Conservation (phyloP, 345 rosid species). For the Eucalyptus cloeziana region DNA sequence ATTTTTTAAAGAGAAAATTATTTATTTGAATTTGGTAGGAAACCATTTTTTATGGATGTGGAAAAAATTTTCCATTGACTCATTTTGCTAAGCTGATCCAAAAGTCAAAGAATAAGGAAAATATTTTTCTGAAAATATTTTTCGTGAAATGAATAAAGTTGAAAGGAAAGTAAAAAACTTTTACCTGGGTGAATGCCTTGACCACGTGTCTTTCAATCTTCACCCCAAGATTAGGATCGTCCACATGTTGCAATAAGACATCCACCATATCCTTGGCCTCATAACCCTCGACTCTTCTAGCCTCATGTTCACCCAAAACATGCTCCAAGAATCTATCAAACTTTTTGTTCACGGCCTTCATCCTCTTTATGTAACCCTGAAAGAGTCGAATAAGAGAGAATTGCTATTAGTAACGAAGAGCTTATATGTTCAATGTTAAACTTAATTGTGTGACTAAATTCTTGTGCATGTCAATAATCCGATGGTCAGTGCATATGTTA, state of each 20-base stretch:
- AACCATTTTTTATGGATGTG: too few species aligned
- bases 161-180: not conserved
- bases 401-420: not conserved
- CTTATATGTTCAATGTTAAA: not conserved
- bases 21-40: too few species aligned
- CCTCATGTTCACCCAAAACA: not conserved
- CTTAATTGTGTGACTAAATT: not conserved
- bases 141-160: too few species aligned
- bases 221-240: not conserved
- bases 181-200: not conserved
- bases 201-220: not conserved
- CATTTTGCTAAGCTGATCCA: too few species aligned
- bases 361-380: slow-evolving; percentile 3
- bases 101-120: too few species aligned
- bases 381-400: not conserved
- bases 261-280: not conserved
- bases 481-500: not conserved
- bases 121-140: too few species aligned
- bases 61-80: rapidly evolving
- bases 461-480: not conserved
- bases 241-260: not conserved
- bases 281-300: not conserved
- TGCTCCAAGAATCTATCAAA: slow-evolving; percentile 4
- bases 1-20: too few species aligned
- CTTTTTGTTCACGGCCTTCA: slow-evolving; percentile 5